Conservation (phyloP, 108 stramenopile genomes). For the Skeletonema marinoi region DNA sequence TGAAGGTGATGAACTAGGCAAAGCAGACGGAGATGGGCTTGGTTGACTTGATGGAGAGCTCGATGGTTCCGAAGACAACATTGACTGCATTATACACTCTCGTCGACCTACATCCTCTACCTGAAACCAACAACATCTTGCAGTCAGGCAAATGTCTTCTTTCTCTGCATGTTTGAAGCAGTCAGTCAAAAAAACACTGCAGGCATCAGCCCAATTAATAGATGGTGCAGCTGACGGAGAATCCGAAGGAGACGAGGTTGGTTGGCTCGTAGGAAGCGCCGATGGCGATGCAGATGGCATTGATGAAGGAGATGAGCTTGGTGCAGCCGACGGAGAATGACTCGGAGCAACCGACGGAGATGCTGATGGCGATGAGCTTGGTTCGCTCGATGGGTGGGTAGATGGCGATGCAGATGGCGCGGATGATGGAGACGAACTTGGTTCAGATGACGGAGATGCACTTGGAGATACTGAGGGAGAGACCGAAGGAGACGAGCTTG, state of each 20-base stretch:
- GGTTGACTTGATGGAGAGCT: background rate
- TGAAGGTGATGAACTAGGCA: background rate
- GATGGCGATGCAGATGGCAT: background rate
- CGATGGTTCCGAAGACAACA: background rate
- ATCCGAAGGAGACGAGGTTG: background rate
- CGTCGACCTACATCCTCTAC: background rate
- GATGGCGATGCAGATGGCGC: too few relatives aligned
- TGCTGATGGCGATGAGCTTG: too few relatives aligned
- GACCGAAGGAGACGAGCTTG: too few relatives aligned
- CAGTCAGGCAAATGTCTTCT: background rate
- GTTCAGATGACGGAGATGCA: too few relatives aligned
- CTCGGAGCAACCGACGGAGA: too few relatives aligned
- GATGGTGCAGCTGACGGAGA: background rate
- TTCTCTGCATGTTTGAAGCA: background rate
- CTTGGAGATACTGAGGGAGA: too few relatives aligned
- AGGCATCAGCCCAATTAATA: background rate
- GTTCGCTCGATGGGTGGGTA: too few relatives aligned
- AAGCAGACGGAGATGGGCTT: background rate
- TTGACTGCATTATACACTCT: background rate
- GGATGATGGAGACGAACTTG: too few relatives aligned
- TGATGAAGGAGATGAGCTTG: background rate
- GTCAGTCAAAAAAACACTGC: background rate
- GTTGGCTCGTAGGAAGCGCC: background rate
- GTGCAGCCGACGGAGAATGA: too few relatives aligned
- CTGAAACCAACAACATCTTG: slow-evolving; percentile 8